These are phyloP conservation scores for Ambrosia artemisiifolia DNA, from an alignment of 129 eudicot genomes.

Conservation along the genomic window DNA sequence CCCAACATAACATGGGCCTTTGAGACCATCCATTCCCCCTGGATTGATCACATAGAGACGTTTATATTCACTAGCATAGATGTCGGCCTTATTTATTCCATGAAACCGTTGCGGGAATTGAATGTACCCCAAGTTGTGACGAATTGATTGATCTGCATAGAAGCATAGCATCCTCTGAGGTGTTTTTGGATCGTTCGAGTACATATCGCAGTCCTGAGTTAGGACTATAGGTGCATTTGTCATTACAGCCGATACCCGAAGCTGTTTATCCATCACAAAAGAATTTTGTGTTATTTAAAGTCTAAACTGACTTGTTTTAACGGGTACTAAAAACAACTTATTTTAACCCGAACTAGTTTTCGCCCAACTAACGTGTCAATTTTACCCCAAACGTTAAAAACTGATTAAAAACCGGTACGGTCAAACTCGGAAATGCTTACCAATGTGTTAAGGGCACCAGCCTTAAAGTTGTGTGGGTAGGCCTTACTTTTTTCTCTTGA, in stretches of 20 bases:
- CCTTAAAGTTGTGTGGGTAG: conserved; percentile 66
- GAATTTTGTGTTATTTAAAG: too few relatives aligned
- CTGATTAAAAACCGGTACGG: neutral
- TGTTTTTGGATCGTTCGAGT: conserved; percentile 76
- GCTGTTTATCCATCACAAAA: neutral
- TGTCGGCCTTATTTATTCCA: conserved; percentile 66
- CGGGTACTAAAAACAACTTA: neutral
- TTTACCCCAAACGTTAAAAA: neutral
- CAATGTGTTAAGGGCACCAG: conserved; percentile 83
- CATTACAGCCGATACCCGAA: conserved; percentile 61
- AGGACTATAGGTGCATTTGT: conserved; percentile 66
- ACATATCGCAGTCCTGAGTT: conserved; percentile 75
- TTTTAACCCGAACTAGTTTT: neutral
- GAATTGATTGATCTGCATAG: conserved; percentile 37
- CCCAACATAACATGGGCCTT: conserved; percentile 75
- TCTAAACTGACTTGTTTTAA: neutral
- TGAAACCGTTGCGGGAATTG: conserved; percentile 71
- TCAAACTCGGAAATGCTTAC: conserved; percentile 42
- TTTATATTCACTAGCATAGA: conserved; percentile 54
- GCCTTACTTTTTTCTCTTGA: conserved; percentile 55
- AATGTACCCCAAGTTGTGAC: conserved; percentile 50
- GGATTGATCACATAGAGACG: conserved; percentile 50
- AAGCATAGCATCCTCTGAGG: conserved; percentile 57
- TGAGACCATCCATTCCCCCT: conserved; percentile 73
- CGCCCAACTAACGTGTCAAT: neutral